These are phyloP conservation scores for Taiwanofungus camphoratus DNA, from an alignment of 1,284 basidiomycete species.

Conservation along the genomic window DNA sequence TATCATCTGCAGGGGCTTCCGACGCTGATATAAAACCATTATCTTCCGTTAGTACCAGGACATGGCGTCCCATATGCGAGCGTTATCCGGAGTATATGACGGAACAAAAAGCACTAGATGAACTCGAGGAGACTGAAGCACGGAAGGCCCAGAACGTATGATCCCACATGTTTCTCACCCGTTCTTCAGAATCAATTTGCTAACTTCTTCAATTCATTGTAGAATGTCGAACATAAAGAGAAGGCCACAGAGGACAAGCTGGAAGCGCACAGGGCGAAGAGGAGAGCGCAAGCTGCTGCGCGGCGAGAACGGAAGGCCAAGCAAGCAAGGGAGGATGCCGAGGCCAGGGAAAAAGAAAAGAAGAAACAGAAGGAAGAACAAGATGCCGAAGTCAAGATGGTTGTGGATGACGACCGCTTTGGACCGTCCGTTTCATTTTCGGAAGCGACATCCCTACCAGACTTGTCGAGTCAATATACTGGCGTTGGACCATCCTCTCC, in stretches of 20 bases:
- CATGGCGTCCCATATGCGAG: slow-evolving; percentile 74
- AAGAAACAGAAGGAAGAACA: slow-evolving; percentile 14
- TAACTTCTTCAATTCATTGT: background rate
- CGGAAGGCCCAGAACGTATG: slow-evolving; percentile 28
- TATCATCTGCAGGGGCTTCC: slow-evolving; percentile 28
- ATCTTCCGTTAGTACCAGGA: slow-evolving; percentile 27
- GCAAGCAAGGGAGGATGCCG: slow-evolving; percentile 15
- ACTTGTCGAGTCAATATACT: slow-evolving; percentile 4
- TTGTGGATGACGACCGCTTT: slow-evolving; percentile 12
- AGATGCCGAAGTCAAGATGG: background rate
- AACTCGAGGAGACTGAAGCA: slow-evolving; percentile 57
- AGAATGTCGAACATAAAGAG: slow-evolving; percentile 8
- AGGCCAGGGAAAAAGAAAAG: slow-evolving; percentile 11
- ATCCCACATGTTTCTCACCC: background rate
- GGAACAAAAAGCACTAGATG: slow-evolving; percentile 72
- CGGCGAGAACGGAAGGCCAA: slow-evolving; percentile 19
- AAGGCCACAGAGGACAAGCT: slow-evolving; percentile 16
- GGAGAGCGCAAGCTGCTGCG: slow-evolving; percentile 22
- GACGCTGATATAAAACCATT: slow-evolving; percentile 29
- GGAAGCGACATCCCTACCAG: slow-evolving; percentile 12
- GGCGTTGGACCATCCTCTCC: slow-evolving; percentile 31
- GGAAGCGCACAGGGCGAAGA: slow-evolving; percentile 23
- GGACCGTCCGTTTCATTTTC: slow-evolving; percentile 19
- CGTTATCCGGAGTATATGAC: slow-evolving; percentile 75
- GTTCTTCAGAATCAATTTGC: background rate